A percentile compares a stretch with the other conserved stretches of the same genome.
Conservation (phyloP, 164 flowering plant genomes). For the Umbellularia californica region DNA sequence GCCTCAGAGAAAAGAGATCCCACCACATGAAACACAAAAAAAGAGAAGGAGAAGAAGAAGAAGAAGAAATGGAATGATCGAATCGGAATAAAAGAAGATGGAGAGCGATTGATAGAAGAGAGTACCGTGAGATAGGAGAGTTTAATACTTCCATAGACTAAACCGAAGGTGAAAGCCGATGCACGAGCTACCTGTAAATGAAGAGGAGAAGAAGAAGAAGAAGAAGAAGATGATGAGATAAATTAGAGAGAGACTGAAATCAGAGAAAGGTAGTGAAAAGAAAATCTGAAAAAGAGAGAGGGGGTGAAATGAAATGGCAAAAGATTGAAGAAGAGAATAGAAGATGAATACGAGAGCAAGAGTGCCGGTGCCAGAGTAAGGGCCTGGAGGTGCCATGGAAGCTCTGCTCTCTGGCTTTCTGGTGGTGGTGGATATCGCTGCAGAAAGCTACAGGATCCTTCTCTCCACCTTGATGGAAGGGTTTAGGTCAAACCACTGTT, state of each 20-base stretch:
- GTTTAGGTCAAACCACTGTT: no score
- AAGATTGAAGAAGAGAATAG: no score
- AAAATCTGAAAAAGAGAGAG: background rate
- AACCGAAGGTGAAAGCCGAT: constrained; percentile 61
- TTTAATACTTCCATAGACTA: constrained; percentile 64
- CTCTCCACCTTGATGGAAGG: no score
- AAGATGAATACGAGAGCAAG: constrained; percentile 51
- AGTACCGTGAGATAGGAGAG: constrained; percentile 63
- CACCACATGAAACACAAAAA: background rate
- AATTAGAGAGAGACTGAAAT: background rate
- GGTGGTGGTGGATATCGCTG: no score
- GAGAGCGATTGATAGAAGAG: background rate
- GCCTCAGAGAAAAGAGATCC: background rate
- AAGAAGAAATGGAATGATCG: no score
- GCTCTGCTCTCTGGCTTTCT: background rate
- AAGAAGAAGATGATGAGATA: background rate
- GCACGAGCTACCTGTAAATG: constrained; percentile 59
- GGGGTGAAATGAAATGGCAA: background rate
- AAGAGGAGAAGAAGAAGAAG: background rate
- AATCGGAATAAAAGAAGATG: no score
- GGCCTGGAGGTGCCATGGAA: constrained; percentile 62
- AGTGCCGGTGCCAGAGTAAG: constrained; percentile 73
- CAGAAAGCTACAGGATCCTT: no score
- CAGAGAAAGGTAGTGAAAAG: background rate
- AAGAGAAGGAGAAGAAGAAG: background rate